Conservation (phyloP, 2,329 filamentous ascomycete species). For the Penicillium sp. region DNA sequence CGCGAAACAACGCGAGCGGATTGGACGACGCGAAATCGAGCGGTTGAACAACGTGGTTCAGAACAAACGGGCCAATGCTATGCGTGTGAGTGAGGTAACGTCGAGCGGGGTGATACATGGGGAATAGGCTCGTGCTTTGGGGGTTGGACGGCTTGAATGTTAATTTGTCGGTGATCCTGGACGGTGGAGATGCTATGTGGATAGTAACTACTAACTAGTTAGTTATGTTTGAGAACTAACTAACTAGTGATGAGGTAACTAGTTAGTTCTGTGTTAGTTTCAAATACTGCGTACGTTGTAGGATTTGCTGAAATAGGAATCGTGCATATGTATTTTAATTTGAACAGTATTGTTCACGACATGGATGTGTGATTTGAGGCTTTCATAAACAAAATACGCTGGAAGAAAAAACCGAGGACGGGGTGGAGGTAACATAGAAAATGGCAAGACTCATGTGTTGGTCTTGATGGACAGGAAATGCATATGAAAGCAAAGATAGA, state of each 20-base stretch:
- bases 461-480: conserved; percentile 8
- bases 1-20: conserved; percentile 9
- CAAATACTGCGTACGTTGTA: not conserved
- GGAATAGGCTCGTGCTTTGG: too few species aligned
- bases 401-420: not conserved
- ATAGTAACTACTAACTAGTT: too few species aligned
- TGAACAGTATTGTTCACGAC: not conserved
- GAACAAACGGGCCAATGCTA: not conserved
- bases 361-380: not conserved
- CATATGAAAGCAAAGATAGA: conserved; percentile 10
- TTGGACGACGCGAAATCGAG: conserved; percentile 2
- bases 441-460: conserved; percentile 2
- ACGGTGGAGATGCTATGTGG: too few species aligned
- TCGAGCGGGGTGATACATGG: not conserved
- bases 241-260: too few species aligned
- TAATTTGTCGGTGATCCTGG: too few species aligned
- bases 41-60: not conserved
- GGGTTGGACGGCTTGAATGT: too few species aligned
- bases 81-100: too few species aligned
- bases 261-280: too few species aligned
- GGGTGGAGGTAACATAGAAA: conserved; percentile 1
- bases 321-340: not conserved
- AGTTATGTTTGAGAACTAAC: too few species aligned
- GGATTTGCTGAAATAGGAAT: not conserved
- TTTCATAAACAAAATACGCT: not conserved